Evolutionary conservation across 2,329 filamentous ascomycete species (phyloP), one percentile per base, ranked within the genome.

Genomic region (Coniochaeta sp.): DNA sequence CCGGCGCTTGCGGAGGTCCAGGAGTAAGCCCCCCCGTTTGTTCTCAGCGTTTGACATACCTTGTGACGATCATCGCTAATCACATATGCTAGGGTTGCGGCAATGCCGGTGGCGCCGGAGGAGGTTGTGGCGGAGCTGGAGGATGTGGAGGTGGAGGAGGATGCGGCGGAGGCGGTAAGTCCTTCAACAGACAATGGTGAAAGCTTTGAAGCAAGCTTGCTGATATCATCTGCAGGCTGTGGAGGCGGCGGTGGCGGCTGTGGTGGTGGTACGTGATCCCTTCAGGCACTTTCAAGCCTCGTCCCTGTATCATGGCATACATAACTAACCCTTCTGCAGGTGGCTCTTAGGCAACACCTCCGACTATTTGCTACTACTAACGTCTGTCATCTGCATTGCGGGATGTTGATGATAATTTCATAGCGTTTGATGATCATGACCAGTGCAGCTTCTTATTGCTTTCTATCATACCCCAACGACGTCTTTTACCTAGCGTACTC

Each of bases 1-100:
- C 73, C 2, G 79, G 80, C 2, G 75, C 74, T 7, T 77, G 78
- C 52, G 76, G 79, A 40, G 73, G 74, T 6, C 73, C 76, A 24
- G 68, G 65, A 17, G 66, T 68, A 60, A 64, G 68, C 19, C 36
- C 3, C 9, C 33, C 22, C 6, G 12, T 22, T 54, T 11, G 31
- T 8, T 38, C n/a, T 38, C 14, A 14, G 28, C 11, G 24, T 17
- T 24, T 33, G 6, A 33, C 31, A 33, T 33, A 33, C 11, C 4
- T 5, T 12, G 16, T 7, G 28, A 16, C 9, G 24, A 36, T 36
- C 11, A 16, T 43, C 55, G 44, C 60, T 63, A 24, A 63, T 19
- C 34, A 12, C 12, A 34, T 26, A 28, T 36, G 9, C 12, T 43
- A 59, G 58, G 58, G 58, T 6, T 57, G 38, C 24, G 14, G 17